A percentile compares a stretch with the other conserved stretches of the same genome.
phyloP scores from a whole-genome alignment of 768 basidiomycete genomes.

The Phanerochaete sordida region DNA sequence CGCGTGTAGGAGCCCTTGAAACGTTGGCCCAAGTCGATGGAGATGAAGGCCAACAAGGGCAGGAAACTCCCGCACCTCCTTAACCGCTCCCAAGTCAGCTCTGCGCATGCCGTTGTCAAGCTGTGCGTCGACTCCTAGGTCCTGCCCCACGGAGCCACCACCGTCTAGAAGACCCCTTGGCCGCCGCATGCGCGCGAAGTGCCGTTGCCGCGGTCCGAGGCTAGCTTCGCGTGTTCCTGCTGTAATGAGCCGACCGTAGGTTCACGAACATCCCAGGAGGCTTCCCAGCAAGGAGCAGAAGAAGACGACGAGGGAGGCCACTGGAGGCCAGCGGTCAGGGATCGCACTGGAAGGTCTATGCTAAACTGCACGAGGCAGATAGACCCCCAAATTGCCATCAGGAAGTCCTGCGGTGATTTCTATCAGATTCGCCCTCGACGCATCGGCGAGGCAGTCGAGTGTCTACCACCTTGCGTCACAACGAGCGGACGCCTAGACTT shows the following conservation, averaged over 20 bases:
- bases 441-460: neutral
- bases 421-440: constrained; percentile 4
- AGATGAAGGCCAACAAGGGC: neutral
- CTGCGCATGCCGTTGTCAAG: neutral
- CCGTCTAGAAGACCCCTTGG: neutral
- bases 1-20: neutral
- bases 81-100: neutral
- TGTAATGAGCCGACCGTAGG: neutral
- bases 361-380: constrained; percentile 10
- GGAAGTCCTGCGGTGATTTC: neutral
- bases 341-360: constrained; percentile 7
- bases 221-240: neutral
- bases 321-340: neutral
- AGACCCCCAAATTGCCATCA: constrained; percentile 8
- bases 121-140: neutral
- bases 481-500: neutral
- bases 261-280: neutral
- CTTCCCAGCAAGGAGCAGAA: neutral
- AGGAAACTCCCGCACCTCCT: constrained; percentile 4
- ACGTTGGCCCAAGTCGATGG: neutral
- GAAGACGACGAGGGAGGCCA: neutral
- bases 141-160: neutral
- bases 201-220: neutral
- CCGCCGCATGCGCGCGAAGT: neutral
- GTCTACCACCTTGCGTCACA: neutral